These are phyloP conservation scores for Pelargonium australe DNA, from an alignment of 441 rosid genomes.

Conservation along the genomic window DNA sequence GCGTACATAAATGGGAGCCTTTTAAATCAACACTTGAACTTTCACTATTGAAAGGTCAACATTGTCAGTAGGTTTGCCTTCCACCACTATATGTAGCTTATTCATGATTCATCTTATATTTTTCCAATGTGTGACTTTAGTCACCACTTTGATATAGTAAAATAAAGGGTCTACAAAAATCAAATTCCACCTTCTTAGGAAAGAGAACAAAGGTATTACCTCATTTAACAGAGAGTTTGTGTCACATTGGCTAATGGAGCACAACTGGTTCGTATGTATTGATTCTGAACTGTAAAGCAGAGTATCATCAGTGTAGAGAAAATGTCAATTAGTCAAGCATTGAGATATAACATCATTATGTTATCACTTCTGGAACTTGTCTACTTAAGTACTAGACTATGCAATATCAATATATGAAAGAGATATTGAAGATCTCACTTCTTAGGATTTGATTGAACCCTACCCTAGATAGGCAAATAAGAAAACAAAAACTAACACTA, in stretches of 20 bases:
- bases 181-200: background rate
- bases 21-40: too few relatives aligned
- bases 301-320: slow-evolving; percentile 28
- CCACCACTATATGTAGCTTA: too few relatives aligned
- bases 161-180: slow-evolving; percentile 3
- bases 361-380: background rate
- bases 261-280: slow-evolving; percentile 74
- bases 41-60: too few relatives aligned
- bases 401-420: background rate
- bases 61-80: too few relatives aligned
- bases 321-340: background rate
- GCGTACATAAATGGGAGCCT: too few relatives aligned
- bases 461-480: slow-evolving; percentile 9
- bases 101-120: too few relatives aligned
- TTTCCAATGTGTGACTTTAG: too few relatives aligned
- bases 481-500: slow-evolving; percentile 12
- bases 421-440: background rate
- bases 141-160: background rate
- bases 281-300: slow-evolving; percentile 77
- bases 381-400: background rate
- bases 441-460: too few relatives aligned
- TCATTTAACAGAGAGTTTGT: slow-evolving; percentile 54
- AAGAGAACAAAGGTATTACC: slow-evolving; percentile 34
- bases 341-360: background rate
- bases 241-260: slow-evolving; percentile 95